Percentiles rank a stretch among this genome's conserved stretches.
phyloP scores from a whole-genome alignment of 768 basidiomycete species.

The Leucosporidium creatinivorum region DNA sequence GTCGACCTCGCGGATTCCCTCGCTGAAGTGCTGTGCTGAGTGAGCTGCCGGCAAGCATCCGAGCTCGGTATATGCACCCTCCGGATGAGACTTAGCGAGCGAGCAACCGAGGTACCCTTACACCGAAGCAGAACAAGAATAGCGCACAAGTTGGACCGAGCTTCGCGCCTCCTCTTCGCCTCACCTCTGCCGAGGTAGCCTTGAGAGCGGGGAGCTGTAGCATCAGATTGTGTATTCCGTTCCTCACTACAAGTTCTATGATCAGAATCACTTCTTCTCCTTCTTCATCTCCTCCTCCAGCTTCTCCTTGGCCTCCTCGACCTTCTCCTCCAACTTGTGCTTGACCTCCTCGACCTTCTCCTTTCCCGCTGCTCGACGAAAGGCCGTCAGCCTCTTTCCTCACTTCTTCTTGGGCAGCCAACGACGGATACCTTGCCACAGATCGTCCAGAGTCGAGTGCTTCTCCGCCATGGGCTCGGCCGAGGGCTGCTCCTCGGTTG shows the following conservation, averaged over 20 bases:
- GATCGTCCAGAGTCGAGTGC: constrained; percentile 9
- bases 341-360: constrained; percentile 17
- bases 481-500: not conserved
- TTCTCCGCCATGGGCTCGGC: not conserved
- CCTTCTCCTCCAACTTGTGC: not conserved
- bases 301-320: constrained; percentile 3
- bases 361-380: constrained; percentile 19
- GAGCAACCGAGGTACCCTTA: too few relatives aligned
- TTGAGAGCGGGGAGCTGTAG: too few relatives aligned
- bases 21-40: too few relatives aligned
- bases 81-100: too few relatives aligned
- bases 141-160: too few relatives aligned
- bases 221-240: too few relatives aligned
- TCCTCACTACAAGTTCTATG: not conserved
- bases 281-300: not conserved
- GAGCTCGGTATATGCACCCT: too few relatives aligned
- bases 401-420: constrained; percentile 6
- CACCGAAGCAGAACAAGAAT: too few relatives aligned
- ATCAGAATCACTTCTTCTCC: not conserved
- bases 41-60: too few relatives aligned
- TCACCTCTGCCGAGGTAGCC: too few relatives aligned
- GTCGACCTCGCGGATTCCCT: too few relatives aligned
- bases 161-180: too few relatives aligned
- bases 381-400: not conserved
- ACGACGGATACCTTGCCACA: constrained; percentile 30